Evolutionary conservation across 805 yeast species (phyloP), one percentile per base, ranked within the genome.

Genomic region (Suhomyces tanzawaensis): DNA sequence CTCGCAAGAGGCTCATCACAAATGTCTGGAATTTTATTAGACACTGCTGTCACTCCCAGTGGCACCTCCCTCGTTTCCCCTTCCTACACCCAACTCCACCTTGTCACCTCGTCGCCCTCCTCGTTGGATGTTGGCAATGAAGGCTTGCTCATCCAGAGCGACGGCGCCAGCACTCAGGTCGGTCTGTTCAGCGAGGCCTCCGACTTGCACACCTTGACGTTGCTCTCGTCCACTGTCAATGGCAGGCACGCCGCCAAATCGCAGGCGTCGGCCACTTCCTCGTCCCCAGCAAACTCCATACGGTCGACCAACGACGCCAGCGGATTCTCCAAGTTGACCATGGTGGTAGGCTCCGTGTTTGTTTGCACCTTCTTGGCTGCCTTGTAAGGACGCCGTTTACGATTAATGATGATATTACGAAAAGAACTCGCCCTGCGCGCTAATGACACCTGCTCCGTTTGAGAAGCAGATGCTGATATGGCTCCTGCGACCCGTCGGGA

Each of bases 21-120:
- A 22, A 42, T 42, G 46, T 38, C 46, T 4, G 27, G 27, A 9
- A 25, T 42, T n/a, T 31, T 42, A 27, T 23, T 42, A 17, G 46
- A 42, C 23, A 17, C 40, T 7, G 14, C 42, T 21, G 36, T 19
- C 16, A 13, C 32, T 7, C 19, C 7, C 14, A 25, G 23, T 17
- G 27, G 14, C 13, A 33, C 32, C n/a, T 22, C 26, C 15, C 39
- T 42, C 21, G 38, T 34, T 14, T 24, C 46, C 8, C 37, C 46
- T 7, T 38, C 46, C 7, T 29, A 36, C 11, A 42, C 46, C 23
- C 35, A 36, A 21, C 29, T 42, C 16, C 36, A 36, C 24, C 24
- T 41, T 34, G 45, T 29, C 14, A 31, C 45, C 8, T 24, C 45
- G 4, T 3, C 13, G 17, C 24, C 38, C 28, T n/a, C 19, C 3